Evolutionary conservation across 306 rosid species (phyloP).

Genomic region (Cicer yamashitae): DNA sequence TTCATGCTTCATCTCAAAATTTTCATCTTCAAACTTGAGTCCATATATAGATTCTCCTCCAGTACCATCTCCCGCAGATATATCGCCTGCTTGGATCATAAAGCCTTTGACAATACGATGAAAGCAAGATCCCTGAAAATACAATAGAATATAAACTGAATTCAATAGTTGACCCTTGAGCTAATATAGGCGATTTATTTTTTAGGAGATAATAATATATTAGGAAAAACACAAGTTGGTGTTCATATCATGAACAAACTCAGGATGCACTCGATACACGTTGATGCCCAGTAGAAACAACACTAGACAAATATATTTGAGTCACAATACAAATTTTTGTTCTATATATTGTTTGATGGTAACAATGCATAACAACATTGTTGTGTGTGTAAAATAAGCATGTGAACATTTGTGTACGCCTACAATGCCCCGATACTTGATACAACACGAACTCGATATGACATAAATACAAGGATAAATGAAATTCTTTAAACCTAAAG

Average conservation of each 20-base stretch:
- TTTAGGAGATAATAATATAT: not conserved
- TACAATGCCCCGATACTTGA: too few species aligned
- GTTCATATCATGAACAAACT: not conserved
- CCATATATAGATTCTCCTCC: constrained; percentile 96
- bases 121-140: constrained; percentile 73
- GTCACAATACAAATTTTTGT: not conserved
- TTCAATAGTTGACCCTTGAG: not conserved
- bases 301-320: not conserved
- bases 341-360: not conserved
- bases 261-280: not conserved
- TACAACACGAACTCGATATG: too few species aligned
- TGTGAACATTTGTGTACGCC: too few species aligned
- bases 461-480: too few species aligned
- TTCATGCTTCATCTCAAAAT: constrained; percentile 85
- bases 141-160: constrained; percentile 28
- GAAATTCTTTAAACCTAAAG: not conserved
- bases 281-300: not conserved
- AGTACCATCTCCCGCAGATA: constrained; percentile 89
- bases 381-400: too few species aligned
- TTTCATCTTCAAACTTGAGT: constrained; percentile 81
- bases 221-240: not conserved
- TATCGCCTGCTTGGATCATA: constrained; percentile 95
- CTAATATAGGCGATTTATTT: not conserved
- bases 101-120: constrained; percentile 80
- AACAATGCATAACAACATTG: too few species aligned